phyloP scores from a whole-genome alignment of 2,329 filamentous ascomycete genomes.

The Aureobasidium sp. region DNA sequence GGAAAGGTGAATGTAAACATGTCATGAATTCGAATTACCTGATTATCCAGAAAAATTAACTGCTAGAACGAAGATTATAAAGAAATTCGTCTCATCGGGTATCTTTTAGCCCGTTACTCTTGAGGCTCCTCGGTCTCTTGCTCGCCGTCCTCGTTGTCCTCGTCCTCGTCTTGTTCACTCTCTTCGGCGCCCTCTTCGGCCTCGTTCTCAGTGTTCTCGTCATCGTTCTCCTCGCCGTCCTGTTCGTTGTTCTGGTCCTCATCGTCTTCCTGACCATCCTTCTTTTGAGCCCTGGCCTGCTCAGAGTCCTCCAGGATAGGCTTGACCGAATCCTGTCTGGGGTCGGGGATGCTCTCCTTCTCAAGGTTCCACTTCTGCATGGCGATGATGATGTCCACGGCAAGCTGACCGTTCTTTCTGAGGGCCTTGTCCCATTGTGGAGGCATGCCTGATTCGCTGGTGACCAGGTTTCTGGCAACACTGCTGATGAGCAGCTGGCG shows the following conservation, averaged over 20 bases:
- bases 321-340: slow-evolving; percentile 35
- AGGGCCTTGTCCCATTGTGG: slow-evolving; percentile 47
- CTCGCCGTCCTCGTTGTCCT: slow-evolving; percentile 6
- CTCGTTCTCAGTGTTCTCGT: slow-evolving; percentile 16
- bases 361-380: slow-evolving; percentile 48
- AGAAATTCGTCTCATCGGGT: neutral
- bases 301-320: slow-evolving; percentile 28
- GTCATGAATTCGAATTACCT: neutral
- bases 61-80: slow-evolving; percentile 3
- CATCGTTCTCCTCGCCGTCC: neutral
- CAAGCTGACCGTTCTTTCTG: slow-evolving; percentile 45
- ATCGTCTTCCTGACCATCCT: slow-evolving; percentile 16
- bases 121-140: slow-evolving; percentile 1
- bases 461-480: slow-evolving; percentile 43
- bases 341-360: slow-evolving; percentile 41
- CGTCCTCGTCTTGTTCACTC: slow-evolving; percentile 10
- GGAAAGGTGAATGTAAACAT: neutral
- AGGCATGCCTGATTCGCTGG: slow-evolving; percentile 39
- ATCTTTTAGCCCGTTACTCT: neutral
- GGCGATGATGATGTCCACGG: slow-evolving; percentile 45
- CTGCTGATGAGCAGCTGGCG: slow-evolving; percentile 40
- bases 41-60: neutral
- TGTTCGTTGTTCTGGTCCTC: slow-evolving; percentile 10
- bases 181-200: slow-evolving; percentile 15
- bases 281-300: slow-evolving; percentile 18